Percentiles rank a stretch among this genome's conserved stretches.
phyloP scores from a whole-genome alignment of 75 land plant genomes.

The Pseudotsuga menziesii region DNA sequence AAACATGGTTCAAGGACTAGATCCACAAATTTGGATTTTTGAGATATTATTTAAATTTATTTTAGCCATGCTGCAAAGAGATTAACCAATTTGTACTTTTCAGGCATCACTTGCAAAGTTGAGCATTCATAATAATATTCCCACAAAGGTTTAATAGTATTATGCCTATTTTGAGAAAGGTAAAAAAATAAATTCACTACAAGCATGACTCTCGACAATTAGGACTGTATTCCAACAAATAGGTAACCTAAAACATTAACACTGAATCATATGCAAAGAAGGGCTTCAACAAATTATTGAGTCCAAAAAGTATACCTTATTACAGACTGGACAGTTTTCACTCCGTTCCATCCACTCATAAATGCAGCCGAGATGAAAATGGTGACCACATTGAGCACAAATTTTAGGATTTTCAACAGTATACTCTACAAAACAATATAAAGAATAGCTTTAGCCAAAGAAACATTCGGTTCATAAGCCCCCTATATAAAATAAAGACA shows the following conservation, averaged over 20 bases:
- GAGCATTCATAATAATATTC: too few relatives aligned
- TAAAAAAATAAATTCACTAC: not conserved
- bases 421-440: conserved; percentile 39
- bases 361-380: conserved; percentile 68
- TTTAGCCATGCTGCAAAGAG: too few relatives aligned
- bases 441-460: not conserved
- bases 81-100: too few relatives aligned
- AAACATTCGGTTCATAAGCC: too few relatives aligned
- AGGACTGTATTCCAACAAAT: not conserved
- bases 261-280: not conserved
- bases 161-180: not conserved
- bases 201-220: not conserved
- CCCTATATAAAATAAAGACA: not conserved
- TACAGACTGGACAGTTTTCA: conserved; percentile 62
- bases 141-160: too few relatives aligned
- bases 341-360: conserved; percentile 79
- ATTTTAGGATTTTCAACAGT: conserved; percentile 65
- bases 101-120: too few relatives aligned
- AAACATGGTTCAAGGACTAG: too few relatives aligned
- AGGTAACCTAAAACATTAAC: not conserved
- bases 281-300: not conserved
- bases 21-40: too few relatives aligned
- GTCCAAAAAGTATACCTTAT: conserved; percentile 37
- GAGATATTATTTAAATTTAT: too few relatives aligned
- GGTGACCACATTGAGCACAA: conserved; percentile 54